These are phyloP conservation scores for Rosa persica DNA, from an alignment of 306 rosid genomes.

Conservation along the genomic window DNA sequence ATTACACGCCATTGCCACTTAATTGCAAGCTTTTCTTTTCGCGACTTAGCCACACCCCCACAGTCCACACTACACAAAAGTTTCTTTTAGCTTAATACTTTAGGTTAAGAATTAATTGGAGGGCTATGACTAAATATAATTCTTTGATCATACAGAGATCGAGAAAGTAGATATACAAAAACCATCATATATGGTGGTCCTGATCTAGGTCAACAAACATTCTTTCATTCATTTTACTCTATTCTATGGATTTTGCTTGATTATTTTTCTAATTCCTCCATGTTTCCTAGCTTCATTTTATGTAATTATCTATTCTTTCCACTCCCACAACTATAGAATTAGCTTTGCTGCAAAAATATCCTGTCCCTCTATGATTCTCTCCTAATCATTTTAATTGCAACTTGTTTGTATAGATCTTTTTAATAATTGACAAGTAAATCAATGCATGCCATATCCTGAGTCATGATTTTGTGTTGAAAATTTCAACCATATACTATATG, in stretches of 20 bases:
- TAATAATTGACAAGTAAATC: background rate
- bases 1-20: constrained; percentile 42
- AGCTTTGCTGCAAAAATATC: background rate
- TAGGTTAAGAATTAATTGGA: background rate
- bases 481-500: background rate
- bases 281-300: background rate
- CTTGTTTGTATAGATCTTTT: background rate
- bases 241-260: background rate
- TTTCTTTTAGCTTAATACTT: background rate
- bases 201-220: constrained; percentile 23
- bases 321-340: background rate
- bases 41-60: constrained; percentile 9
- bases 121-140: background rate
- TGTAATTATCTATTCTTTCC: background rate
- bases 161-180: background rate
- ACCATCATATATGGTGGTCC: constrained; percentile 5
- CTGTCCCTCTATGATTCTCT: background rate
- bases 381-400: background rate
- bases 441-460: background rate
- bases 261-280: background rate
- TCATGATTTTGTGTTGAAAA: constrained; percentile 4
- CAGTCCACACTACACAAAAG: background rate
- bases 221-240: background rate
- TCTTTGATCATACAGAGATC: background rate
- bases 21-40: constrained; percentile 17